A percentile compares a stretch with the other conserved stretches of the same genome.
phyloP scores from a whole-genome alignment of 2,329 filamentous ascomycete species.

The Phialophora verrucosa region DNA sequence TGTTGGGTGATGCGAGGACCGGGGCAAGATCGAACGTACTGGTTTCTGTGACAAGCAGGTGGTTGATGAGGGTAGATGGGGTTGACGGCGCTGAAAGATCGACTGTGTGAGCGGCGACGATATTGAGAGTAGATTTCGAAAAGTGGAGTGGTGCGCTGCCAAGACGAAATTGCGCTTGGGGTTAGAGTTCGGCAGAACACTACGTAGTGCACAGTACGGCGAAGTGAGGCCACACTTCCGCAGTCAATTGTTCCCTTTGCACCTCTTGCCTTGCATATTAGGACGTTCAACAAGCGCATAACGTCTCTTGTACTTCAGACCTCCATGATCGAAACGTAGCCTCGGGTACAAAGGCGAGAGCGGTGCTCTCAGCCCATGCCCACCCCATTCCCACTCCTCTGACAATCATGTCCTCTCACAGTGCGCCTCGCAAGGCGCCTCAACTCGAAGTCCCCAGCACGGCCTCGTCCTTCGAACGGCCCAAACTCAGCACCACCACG shows the following conservation, averaged over 20 bases:
- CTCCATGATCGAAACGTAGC: not conserved
- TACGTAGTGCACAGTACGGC: not conserved
- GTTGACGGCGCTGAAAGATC: constrained; percentile 22
- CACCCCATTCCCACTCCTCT: not conserved
- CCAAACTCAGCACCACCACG: constrained; percentile 26
- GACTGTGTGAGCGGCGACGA: constrained; percentile 8
- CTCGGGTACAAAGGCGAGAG: constrained; percentile 13
- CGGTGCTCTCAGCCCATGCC: constrained; percentile 28
- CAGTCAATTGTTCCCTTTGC: not conserved
- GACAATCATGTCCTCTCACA: constrained; percentile 36
- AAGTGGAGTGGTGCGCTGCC: constrained; percentile 30
- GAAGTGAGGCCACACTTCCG: not conserved
- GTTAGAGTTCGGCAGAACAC: not conserved
- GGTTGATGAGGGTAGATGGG: constrained; percentile 10
- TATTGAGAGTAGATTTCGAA: constrained; percentile 18
- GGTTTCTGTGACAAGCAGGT: constrained; percentile 37
- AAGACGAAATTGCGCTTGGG: constrained; percentile 24
- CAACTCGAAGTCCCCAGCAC: constrained; percentile 23
- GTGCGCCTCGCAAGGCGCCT: constrained; percentile 22
- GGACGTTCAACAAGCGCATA: no score
- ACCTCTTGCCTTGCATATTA: not conserved
- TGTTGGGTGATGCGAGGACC: not conserved
- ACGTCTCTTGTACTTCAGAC: not conserved
- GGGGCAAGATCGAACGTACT: constrained; percentile 30
- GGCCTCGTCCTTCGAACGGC: constrained; percentile 22